Base-by-base conservation (phyloP, 129 eudicot species). In the Pittosporum tobira region DNA sequence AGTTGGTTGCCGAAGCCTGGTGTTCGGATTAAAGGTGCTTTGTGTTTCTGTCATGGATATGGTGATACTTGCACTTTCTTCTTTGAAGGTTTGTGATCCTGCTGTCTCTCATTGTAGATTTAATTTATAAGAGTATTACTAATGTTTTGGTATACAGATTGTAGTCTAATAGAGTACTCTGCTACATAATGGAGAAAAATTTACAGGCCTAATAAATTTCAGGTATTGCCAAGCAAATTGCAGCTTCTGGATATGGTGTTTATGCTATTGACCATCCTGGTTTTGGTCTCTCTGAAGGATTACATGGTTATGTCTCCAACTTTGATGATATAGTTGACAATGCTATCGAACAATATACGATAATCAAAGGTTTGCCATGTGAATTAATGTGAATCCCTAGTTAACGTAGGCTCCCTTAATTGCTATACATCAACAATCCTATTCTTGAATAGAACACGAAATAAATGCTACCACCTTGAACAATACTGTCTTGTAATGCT, bases 31-130 rank as follows among this genome's bases (percentile, higher is more conserved):
- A 90, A 86, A 76, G 97, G 79, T 2, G 95, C 84, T 20, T 73
- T 90, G 65, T 90, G 95, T 68, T 90, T 85, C 76, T 88, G 94
- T 44, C 97, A 90, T 80, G 97, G 97, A 72, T 85, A 90, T 78
- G 97, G 97, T 0, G 97, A 90, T 74, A 90, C 97, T 15, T 90
- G 97, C 79, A 85, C 97, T 10, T 90, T 90, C 71, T 86, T 90
- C 88, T 85, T 90, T 74, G 97, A 90, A 83, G 97, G 97, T 85
- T 46, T 69, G 87, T 59, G 49, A 25, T 74, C 24, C 3, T 48
- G 47, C 66, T 57, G 7, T 52, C 14, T n/a, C n/a, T n/a, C 34
- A 59, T 45, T 26, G 18, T 6, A 58, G 44, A 21, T 42, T 38
- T 11, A 30, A 5, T 18, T 27, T 28, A 28, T n/a, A n/a, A n/a